Conservation (phyloP, 495 filamentous ascomycete species). For the Penicillium roqueforti region DNA sequence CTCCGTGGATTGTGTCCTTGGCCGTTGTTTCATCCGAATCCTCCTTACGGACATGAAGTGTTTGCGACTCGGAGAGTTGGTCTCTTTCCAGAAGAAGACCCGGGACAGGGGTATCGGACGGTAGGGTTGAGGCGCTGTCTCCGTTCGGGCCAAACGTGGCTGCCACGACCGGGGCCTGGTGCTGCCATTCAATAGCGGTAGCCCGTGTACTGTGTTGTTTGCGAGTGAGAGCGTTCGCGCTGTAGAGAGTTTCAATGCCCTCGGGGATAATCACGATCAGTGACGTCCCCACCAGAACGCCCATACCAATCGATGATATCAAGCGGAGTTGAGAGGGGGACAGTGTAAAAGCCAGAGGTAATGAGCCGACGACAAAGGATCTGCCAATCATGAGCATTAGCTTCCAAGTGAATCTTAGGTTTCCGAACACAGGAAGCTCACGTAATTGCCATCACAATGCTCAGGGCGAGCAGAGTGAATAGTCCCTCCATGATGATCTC, state of each 20-base stretch:
- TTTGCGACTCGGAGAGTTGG: constrained; percentile 10
- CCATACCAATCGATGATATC: constrained; percentile 89
- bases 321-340: constrained; percentile 85
- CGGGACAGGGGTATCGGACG: constrained; percentile 16
- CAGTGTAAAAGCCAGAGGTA: constrained; percentile 85
- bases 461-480: constrained; percentile 77
- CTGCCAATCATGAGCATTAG: constrained; percentile 46
- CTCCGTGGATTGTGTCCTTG: constrained; percentile 19
- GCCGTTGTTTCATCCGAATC: constrained; percentile 40
- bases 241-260: constrained; percentile 87
- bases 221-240: constrained; percentile 40
- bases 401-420: constrained; percentile 10
- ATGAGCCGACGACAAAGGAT: constrained; percentile 89
- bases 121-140: constrained; percentile 1
- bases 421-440: constrained; percentile 42
- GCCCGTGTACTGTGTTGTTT: constrained; percentile 33
- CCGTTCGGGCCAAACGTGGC: constrained; percentile 9
- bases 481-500: constrained; percentile 65
- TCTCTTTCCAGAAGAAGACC: constrained; percentile 17
- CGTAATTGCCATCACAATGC: constrained; percentile 93
- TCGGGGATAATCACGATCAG: constrained; percentile 97
- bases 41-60: constrained; percentile 25
- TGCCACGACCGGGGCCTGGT: constrained; percentile 24
- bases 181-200: constrained; percentile 28
- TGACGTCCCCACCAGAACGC: constrained; percentile 88